Evolutionary conservation across 208 protist species (phyloP).

Genomic region (Trypanosoma platydactyli): DNA sequence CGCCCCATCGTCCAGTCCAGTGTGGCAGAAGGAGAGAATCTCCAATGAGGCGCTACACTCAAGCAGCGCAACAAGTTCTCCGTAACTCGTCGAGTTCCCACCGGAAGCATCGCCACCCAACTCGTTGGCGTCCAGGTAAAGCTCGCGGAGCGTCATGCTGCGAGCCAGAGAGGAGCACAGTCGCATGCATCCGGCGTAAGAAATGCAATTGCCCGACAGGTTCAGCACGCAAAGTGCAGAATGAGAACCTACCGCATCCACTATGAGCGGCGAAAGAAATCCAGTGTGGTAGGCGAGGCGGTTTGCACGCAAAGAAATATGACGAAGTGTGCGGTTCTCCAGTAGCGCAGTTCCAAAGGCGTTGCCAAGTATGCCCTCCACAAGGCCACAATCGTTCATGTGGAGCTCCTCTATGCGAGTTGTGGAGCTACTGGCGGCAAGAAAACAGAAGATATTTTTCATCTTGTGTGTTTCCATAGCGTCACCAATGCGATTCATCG

Average conservation of each 20-base stretch:
- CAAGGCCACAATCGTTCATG: conserved; percentile 21
- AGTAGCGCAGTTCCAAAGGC: conserved; percentile 20
- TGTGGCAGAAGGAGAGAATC: conserved; percentile 13
- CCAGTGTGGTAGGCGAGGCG: conserved; percentile 12
- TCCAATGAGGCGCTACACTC: conserved; percentile 22
- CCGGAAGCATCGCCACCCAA: not conserved
- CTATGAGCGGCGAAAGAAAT: conserved; percentile 15
- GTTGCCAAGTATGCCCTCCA: conserved; percentile 15
- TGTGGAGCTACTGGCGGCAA: not conserved
- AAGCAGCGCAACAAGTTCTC: conserved; percentile 22
- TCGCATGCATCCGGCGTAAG: conserved; percentile 16
- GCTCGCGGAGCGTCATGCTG: conserved; percentile 17
- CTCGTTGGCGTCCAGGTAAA: conserved; percentile 25
- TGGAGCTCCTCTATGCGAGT: conserved; percentile 15
- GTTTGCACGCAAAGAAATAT: conserved; percentile 16
- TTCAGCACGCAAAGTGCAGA: conserved; percentile 17
- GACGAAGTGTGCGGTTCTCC: conserved; percentile 16
- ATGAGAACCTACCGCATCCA: conserved; percentile 17
- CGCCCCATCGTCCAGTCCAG: conserved; percentile 18
- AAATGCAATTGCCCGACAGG: conserved; percentile 22
- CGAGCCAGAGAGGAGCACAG: conserved; percentile 23
- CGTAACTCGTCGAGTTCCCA: not conserved
- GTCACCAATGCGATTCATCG: conserved; percentile 28
- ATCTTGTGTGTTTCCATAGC: conserved; percentile 15
- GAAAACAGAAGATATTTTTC: conserved; percentile 24